A percentile compares a stretch with the other conserved stretches of the same genome.
These are phyloP conservation scores for Ogataea hybrid DNA, from an alignment of 1,139 yeast species.

Conservation along the genomic window DNA sequence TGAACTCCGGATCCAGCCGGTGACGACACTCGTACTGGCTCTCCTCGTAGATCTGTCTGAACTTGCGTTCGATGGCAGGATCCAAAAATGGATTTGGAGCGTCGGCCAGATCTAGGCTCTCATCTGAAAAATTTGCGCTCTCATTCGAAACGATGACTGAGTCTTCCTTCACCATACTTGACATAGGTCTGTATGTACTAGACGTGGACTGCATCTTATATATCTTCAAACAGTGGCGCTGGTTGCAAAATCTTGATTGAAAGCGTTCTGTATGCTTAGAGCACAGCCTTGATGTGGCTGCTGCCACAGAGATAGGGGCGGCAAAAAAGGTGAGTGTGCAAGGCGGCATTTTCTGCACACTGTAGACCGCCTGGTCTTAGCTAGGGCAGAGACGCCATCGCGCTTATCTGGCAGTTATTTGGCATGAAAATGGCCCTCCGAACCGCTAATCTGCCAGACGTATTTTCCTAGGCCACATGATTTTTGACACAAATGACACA, in stretches of 20 bases:
- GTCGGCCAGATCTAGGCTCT: not conserved
- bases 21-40: slow-evolving; percentile 43
- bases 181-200: not conserved
- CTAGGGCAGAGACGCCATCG: too few relatives aligned
- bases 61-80: slow-evolving; percentile 41
- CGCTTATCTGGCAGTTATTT: too few relatives aligned
- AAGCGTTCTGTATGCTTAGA: not conserved
- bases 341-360: not conserved
- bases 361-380: too few relatives aligned
- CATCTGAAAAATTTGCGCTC: slow-evolving; percentile 2
- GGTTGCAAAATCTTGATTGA: not conserved
- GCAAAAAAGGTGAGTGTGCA: not conserved
- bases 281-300: slow-evolving; percentile 1
- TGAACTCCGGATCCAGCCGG: slow-evolving; percentile 43
- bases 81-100: slow-evolving; percentile 35
- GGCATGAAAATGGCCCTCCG: not conserved
- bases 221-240: not conserved
- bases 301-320: too few relatives aligned
- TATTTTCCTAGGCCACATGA: not conserved
- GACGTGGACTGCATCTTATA: not conserved
- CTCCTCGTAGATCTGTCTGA: slow-evolving; percentile 39
- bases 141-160: not conserved
- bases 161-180: not conserved
- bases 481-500: not conserved
- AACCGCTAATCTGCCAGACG: not conserved